Percentiles rank a stretch among this genome's conserved stretches.
Conservation (phyloP, 768 basidiomycete species). For the Lactarius tabidus region DNA sequence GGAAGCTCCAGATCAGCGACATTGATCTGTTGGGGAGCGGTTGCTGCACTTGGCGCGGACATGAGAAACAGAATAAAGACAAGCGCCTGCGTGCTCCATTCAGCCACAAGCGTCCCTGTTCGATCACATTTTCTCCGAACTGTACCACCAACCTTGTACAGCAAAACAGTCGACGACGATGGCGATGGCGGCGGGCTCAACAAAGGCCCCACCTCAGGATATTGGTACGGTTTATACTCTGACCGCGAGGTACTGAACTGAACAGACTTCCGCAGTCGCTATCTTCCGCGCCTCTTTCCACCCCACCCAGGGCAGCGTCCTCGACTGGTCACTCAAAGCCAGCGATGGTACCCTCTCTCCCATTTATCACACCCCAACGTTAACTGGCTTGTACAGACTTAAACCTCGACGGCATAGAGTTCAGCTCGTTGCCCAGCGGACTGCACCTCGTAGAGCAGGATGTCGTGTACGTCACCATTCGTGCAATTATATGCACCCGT, state of each 20-base stretch:
- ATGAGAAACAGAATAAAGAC: not conserved
- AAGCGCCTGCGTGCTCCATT: not conserved
- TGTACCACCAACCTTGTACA: not conserved
- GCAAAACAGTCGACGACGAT: not conserved
- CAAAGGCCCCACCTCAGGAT: conserved; percentile 13
- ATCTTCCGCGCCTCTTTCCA: conserved; percentile 86
- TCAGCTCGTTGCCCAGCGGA: conserved; percentile 77
- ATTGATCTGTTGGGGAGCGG: conserved; percentile 60
- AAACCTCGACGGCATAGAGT: conserved; percentile 68
- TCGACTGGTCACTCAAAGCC: conserved; percentile 76
- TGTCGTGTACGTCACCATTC: conserved; percentile 54
- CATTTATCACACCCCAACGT: not conserved
- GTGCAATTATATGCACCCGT: conserved; percentile 9
- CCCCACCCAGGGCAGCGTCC: conserved; percentile 71
- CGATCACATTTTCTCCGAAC: not conserved
- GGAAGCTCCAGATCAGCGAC: conserved; percentile 78
- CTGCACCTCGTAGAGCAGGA: conserved; percentile 76
- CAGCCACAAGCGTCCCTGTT: not conserved
- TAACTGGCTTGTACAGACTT: conserved; percentile 43
- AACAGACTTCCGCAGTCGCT: conserved; percentile 47
- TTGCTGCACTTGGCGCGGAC: conserved; percentile 4
- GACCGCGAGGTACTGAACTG: not conserved
- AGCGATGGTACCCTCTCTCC: conserved; percentile 50
- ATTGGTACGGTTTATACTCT: not conserved
- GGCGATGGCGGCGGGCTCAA: conserved; percentile 8